Base-by-base conservation (phyloP, 106 monocot genomes). In the Narthecium ossifragum region DNA sequence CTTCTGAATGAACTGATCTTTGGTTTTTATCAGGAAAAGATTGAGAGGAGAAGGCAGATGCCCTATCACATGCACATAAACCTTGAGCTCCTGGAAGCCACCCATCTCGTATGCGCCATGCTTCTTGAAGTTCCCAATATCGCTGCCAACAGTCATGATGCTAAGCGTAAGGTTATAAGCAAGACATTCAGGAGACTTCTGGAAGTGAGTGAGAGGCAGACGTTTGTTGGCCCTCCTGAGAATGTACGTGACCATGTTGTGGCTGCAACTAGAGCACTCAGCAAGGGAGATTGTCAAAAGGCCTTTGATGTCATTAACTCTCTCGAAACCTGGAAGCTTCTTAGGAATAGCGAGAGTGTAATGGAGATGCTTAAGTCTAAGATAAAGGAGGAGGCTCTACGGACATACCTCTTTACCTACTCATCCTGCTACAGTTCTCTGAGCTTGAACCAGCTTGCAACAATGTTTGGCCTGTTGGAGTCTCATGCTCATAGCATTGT, bases 61-160 rank as follows among this genome's bases (percentile, higher is more conserved):
- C 94, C 96, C 1, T 90, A 86, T 34, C 96, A 96, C 65, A 96
- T 90, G 96, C 90, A 96, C 60, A 96, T 96, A 78, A 96, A 96
- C 68, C 90, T 86, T 39, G 96, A 90, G 67, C 90, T 96, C 12
- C 76, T 96, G 0, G 96, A 96, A 79, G 86, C 96, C 49, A 81
- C 80, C 36, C 96, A 90, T 51, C 68, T 96, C 46, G 86, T 83
- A 23, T 83, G 75, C 66, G 90, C 94, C 2, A 96, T 96, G 94
- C 83, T 96, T 50, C 73, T 96, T 2, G 94, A 96, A 71, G 94
- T 96, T 39, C 90, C 94, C 12, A 82, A 80, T 51, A 90, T 96
- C 75, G 90, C 94, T 25, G 65, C 86, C 46, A 80, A 70, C 41
- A 49, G 70, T 14, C 75, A 78, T 26, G 90, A 96, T 61, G 55